A percentile compares a stretch with the other conserved stretches of the same genome.
These are phyloP conservation scores for Hymenoscyphus salicellus DNA, from an alignment of 2,329 filamentous ascomycete genomes.

Conservation along the genomic window DNA sequence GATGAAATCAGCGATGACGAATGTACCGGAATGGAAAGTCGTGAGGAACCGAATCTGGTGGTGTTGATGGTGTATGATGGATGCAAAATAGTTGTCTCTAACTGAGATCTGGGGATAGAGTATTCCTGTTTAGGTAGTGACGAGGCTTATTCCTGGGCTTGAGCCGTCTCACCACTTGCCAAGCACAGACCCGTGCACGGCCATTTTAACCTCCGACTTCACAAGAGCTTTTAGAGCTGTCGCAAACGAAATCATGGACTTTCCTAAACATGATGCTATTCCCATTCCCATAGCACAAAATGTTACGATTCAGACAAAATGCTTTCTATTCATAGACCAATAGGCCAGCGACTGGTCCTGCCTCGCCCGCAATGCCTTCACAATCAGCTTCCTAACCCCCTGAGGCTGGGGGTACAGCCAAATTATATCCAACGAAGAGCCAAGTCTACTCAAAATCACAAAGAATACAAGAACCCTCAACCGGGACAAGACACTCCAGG, in stretches of 20 bases:
- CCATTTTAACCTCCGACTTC: neutral
- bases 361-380: neutral
- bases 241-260: neutral
- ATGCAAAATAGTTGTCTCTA: neutral
- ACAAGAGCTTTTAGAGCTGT: neutral
- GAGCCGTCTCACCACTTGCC: neutral
- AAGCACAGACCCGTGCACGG: neutral
- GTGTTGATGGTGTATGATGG: neutral
- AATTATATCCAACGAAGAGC: neutral
- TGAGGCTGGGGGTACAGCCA: neutral
- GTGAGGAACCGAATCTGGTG: neutral
- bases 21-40: neutral
- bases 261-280: conserved; percentile 18
- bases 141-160: neutral
- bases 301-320: conserved; percentile 11
- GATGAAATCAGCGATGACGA: neutral
- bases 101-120: neutral
- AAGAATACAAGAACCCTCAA: neutral
- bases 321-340: conserved; percentile 18
- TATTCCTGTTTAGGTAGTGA: neutral
- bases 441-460: neutral
- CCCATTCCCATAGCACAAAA: conserved; percentile 14
- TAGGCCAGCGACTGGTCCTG: conserved; percentile 11
- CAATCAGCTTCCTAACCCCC: neutral
- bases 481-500: neutral